Percentiles rank a stretch among this genome's conserved stretches.
Conservation (phyloP, 176 grass and related monocot genomes). For the Zea mays region Zm-B73-REFERENCE-NAM-5.0 NC_050102.1:24111001-24111500, state of each 20-base stretch:
- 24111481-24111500: too few species aligned
- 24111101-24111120: neutral
- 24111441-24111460: too few species aligned
- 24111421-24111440: too few species aligned
- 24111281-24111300: conserved; percentile 66
- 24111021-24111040: conserved; percentile 78
- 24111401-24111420: too few species aligned
- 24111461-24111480: too few species aligned
- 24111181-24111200: conserved; percentile 5
- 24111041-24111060: conserved; percentile 36
- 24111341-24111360: too few species aligned
- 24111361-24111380: too few species aligned
- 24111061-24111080: neutral
- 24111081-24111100: neutral
- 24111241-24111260: conserved; percentile 67
- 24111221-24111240: conserved; percentile 83
- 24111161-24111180: conserved; percentile 19
- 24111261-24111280: conserved; percentile 55
- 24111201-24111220: conserved; percentile 46
- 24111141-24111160: neutral
- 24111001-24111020: conserved; percentile 67
- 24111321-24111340: too few species aligned
- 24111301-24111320: too few species aligned
- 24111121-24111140: neutral
- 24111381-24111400: too few species aligned